A percentile compares a stretch with the other conserved stretches of the same genome.
Evolutionary conservation across 192 early-diverging fungal genomes (phyloP).

Genomic region (Coemansia sp.): DNA sequence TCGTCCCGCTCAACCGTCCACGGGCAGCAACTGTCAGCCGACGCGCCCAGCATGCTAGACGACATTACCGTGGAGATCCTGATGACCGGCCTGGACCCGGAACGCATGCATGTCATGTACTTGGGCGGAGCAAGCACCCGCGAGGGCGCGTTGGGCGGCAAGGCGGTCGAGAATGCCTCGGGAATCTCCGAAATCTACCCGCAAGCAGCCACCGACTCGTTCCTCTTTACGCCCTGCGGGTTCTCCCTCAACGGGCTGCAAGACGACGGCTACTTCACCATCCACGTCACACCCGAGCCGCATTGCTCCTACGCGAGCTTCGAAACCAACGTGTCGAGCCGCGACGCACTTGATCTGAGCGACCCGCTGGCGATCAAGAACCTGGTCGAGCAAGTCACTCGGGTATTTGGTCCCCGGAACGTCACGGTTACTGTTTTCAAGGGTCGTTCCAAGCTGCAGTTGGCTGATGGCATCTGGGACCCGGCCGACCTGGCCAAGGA

Average conservation of each 20-base stretch:
- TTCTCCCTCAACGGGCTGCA: slow-evolving; percentile 90
- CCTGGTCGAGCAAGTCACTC: slow-evolving; percentile 72
- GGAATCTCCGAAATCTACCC: slow-evolving; percentile 85
- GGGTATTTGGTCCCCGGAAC: slow-evolving; percentile 76
- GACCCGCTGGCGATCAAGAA: slow-evolving; percentile 58
- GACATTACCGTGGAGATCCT: slow-evolving; percentile 95
- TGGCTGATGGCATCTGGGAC: not conserved
- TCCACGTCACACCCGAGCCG: slow-evolving; percentile 98
- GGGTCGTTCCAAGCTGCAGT: slow-evolving; percentile 26
- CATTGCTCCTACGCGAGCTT: slow-evolving; percentile 99
- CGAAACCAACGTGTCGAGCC: slow-evolving; percentile 86
- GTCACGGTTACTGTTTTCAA: slow-evolving; percentile 82
- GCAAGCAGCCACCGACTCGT: slow-evolving; percentile 78
- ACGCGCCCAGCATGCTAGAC: not conserved
- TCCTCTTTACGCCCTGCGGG: slow-evolving; percentile 92
- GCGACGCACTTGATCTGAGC: slow-evolving; percentile 38
- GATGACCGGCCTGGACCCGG: slow-evolving; percentile 87
- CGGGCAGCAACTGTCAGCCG: slow-evolving; percentile 3
- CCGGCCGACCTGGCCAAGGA: not conserved
- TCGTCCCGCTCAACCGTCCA: slow-evolving; percentile 45
- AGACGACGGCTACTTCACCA: slow-evolving; percentile 87
- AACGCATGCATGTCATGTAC: slow-evolving; percentile 78
- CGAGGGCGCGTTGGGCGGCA: slow-evolving; percentile 62
- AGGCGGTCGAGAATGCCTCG: slow-evolving; percentile 68
- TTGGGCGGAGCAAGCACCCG: slow-evolving; percentile 56